Evolutionary conservation across 352 stramenopile species (phyloP).

Genomic region (Phytophthora pisi): DNA sequence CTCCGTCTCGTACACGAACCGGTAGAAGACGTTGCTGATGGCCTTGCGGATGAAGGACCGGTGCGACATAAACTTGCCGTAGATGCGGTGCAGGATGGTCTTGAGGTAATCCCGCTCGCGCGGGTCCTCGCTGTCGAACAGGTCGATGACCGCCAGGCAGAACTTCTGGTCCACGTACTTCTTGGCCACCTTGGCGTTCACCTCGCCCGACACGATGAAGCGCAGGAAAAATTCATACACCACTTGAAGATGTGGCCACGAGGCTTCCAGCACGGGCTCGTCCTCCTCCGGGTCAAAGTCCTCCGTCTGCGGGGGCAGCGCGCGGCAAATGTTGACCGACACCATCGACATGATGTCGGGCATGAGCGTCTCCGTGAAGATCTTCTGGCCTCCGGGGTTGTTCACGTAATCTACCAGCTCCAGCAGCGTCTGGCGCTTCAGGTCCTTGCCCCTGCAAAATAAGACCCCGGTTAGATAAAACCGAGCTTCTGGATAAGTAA

Average conservation of each 20-base stretch:
- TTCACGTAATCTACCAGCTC: slow-evolving; percentile 99
- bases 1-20: slow-evolving; percentile 99
- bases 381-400: slow-evolving; percentile 95
- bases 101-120: slow-evolving; percentile 99
- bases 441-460: slow-evolving; percentile 86
- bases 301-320: slow-evolving; percentile 93
- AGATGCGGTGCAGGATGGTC: slow-evolving; percentile 99
- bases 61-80: slow-evolving; percentile 99
- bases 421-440: slow-evolving; percentile 99
- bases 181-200: slow-evolving; percentile 97
- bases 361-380: slow-evolving; percentile 98
- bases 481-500: background rate
- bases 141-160: slow-evolving; percentile 95
- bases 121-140: slow-evolving; percentile 96
- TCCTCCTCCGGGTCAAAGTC: slow-evolving; percentile 99
- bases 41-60: slow-evolving; percentile 97
- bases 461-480: slow-evolving; percentile 7
- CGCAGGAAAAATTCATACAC: slow-evolving; percentile 99
- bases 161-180: slow-evolving; percentile 99
- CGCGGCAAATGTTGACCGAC: slow-evolving; percentile 95
- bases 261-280: slow-evolving; percentile 96
- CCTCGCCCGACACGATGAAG: slow-evolving; percentile 97
- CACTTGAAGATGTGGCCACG: slow-evolving; percentile 97
- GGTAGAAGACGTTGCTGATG: slow-evolving; percentile 99
- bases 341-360: slow-evolving; percentile 95